phyloP scores from a whole-genome alignment of 257 asterid genomes.

The Buddleja alternifolia region DNA sequence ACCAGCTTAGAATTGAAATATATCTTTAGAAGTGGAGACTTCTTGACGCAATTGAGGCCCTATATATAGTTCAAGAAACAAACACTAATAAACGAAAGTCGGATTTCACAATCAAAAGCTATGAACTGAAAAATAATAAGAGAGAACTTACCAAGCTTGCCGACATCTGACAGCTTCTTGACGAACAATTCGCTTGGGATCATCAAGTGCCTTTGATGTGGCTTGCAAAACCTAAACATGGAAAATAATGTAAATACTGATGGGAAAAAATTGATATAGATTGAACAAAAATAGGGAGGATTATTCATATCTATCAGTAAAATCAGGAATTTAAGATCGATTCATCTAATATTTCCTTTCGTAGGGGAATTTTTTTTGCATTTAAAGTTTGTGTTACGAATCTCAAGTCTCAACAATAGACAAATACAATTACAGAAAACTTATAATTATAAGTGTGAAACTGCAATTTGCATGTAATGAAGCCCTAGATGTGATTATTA shows the following conservation, averaged over 20 bases:
- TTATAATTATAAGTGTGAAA: background rate
- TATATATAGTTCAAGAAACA: conserved; percentile 34
- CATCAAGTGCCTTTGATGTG: conserved; percentile 74
- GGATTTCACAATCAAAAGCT: background rate
- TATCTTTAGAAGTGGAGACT: conserved; percentile 45
- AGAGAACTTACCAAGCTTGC: conserved; percentile 68
- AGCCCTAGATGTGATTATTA: background rate
- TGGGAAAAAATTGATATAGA: no score
- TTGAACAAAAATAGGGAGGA: no score
- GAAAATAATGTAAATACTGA: background rate
- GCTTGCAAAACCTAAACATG: conserved; percentile 77
- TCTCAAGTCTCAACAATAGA: background rate
- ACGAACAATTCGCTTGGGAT: conserved; percentile 85
- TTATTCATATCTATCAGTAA: no score
- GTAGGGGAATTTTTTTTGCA: no score
- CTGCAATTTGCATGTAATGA: background rate
- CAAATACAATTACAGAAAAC: background rate
- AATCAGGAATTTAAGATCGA: no score
- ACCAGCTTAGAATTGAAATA: conserved; percentile 25
- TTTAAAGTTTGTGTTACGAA: no score
- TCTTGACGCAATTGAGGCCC: conserved; percentile 68
- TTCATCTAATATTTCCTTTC: no score
- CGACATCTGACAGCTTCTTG: conserved; percentile 90
- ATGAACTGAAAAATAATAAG: background rate
- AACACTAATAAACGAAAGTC: conserved; percentile 5